These are phyloP conservation scores for Thymus mandschuricus DNA, from an alignment of 257 asterid genomes.

Conservation along the genomic window DNA sequence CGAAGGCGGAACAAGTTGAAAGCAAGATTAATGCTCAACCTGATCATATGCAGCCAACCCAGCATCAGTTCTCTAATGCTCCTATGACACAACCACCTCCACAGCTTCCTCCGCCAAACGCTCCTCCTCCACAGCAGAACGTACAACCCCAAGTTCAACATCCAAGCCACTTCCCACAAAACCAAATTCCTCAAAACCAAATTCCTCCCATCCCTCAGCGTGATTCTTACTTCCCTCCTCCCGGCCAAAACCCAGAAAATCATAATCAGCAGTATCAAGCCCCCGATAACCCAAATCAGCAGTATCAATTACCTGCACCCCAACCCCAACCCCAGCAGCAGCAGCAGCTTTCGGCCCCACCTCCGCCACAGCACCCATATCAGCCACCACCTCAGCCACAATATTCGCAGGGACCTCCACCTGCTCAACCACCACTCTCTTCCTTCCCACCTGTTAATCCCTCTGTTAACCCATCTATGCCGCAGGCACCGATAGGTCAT, in stretches of 20 bases:
- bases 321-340: constrained; percentile 32
- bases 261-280: constrained; percentile 59
- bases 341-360: constrained; percentile 40
- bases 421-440: constrained; percentile 57
- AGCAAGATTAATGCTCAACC: constrained; percentile 44
- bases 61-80: constrained; percentile 58
- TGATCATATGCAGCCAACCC: constrained; percentile 50
- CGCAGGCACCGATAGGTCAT: constrained; percentile 58
- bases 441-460: constrained; percentile 46
- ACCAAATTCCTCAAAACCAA: constrained; percentile 57
- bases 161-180: constrained; percentile 60
- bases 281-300: constrained; percentile 59
- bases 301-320: constrained; percentile 41
- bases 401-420: constrained; percentile 58
- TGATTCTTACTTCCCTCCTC: constrained; percentile 62
- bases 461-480: constrained; percentile 48
- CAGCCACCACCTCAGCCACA: constrained; percentile 58
- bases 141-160: constrained; percentile 54
- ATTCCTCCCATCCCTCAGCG: constrained; percentile 54
- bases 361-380: constrained; percentile 50
- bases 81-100: constrained; percentile 51
- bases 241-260: constrained; percentile 63
- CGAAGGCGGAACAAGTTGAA: constrained; percentile 60
- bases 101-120: constrained; percentile 49
- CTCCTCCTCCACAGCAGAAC: constrained; percentile 63